Evolutionary conservation across 352 stramenopile genomes (phyloP).

Genomic region (Globisporangium orthogonon): DNA sequence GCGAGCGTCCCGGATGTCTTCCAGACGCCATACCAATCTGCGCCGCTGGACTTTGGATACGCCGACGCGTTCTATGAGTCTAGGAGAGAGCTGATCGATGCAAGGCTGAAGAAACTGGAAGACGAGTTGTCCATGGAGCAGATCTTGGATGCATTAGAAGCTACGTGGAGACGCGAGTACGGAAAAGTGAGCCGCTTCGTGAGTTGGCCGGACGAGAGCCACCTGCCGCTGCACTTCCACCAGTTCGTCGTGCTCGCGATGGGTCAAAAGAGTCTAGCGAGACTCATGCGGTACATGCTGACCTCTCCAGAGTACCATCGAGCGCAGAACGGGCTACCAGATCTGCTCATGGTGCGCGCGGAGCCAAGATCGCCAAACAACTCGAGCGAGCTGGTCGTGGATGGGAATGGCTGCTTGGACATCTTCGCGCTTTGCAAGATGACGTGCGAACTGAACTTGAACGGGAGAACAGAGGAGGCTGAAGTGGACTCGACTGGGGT

Average conservation of each 20-base stretch:
- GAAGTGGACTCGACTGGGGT: background rate
- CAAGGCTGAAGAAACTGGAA: constrained; percentile 32
- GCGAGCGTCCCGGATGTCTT: constrained; percentile 75
- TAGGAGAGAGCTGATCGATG: constrained; percentile 38
- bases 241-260: constrained; percentile 47
- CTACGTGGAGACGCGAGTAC: constrained; percentile 33
- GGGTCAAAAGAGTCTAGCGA: constrained; percentile 27
- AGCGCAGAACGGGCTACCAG: constrained; percentile 66
- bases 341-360: constrained; percentile 51
- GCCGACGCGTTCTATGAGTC: constrained; percentile 41
- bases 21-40: constrained; percentile 76
- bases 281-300: constrained; percentile 55
- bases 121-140: constrained; percentile 31
- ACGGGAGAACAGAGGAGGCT: background rate
- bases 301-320: constrained; percentile 63
- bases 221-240: constrained; percentile 36
- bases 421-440: constrained; percentile 49
- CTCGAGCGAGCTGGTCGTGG: constrained; percentile 8
- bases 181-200: constrained; percentile 65
- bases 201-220: constrained; percentile 29
- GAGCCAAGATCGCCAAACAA: background rate
- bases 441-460: constrained; percentile 42
- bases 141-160: constrained; percentile 29
- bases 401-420: constrained; percentile 36
- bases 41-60: constrained; percentile 67